Conservation (phyloP, 257 asterid genomes). For the Leonotis leonurus region DNA sequence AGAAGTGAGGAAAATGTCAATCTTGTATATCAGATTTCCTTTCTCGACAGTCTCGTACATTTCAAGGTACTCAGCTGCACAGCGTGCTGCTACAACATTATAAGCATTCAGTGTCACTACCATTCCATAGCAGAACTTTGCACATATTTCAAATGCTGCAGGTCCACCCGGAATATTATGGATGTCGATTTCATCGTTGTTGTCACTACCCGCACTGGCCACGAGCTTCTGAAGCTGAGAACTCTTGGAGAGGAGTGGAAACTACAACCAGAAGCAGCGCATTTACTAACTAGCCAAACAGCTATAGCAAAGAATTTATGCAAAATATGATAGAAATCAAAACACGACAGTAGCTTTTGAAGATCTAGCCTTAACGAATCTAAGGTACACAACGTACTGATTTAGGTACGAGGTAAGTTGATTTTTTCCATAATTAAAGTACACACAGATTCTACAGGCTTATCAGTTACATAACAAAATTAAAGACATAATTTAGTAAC, state of each 20-base stretch:
- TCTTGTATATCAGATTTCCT: conserved; percentile 16
- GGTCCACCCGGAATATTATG: conserved; percentile 80
- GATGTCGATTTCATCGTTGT: conserved; percentile 43
- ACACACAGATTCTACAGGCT: background rate
- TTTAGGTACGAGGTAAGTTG: background rate
- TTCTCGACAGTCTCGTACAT: conserved; percentile 46
- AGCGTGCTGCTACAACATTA: conserved; percentile 66
- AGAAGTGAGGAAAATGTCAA: conserved; percentile 13
- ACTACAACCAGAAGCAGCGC: conserved; percentile 26
- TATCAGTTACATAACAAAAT: background rate
- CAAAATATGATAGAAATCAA: conserved; percentile 3
- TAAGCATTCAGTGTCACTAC: conserved; percentile 62
- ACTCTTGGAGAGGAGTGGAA: conserved; percentile 76
- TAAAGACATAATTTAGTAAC: background rate
- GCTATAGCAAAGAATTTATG: background rate
- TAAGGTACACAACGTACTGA: background rate
- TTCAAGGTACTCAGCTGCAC: conserved; percentile 73
- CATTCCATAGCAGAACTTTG: conserved; percentile 32
- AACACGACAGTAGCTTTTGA: background rate
- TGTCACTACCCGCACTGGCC: conserved; percentile 22
- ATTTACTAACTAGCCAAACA: background rate
- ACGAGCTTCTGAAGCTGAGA: conserved; percentile 57
- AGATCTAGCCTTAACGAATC: background rate
- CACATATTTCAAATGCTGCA: conserved; percentile 63
- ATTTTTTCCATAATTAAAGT: background rate